phyloP scores from a whole-genome alignment of 345 rosid species.

The Luvunga scandens region DNA sequence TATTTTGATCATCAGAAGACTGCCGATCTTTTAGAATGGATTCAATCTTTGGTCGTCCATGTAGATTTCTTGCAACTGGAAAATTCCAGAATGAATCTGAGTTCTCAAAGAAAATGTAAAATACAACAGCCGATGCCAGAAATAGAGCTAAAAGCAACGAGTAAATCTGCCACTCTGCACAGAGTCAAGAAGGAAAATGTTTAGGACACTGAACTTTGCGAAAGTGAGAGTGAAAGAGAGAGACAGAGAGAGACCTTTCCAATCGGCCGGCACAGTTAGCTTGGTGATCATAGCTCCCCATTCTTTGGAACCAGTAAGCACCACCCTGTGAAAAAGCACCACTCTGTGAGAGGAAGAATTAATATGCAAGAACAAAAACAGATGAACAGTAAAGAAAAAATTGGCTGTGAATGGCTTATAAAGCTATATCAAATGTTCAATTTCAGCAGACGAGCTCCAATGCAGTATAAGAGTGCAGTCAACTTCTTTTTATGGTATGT shows the following conservation, averaged over 20 bases:
- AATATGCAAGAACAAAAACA: not conserved
- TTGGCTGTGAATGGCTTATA: not conserved
- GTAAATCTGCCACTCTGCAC: constrained; percentile 96
- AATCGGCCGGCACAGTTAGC: constrained; percentile 85
- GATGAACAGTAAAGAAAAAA: not conserved
- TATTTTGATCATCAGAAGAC: constrained; percentile 63
- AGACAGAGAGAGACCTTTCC: constrained; percentile 60
- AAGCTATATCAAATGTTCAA: not conserved
- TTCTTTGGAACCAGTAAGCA: constrained; percentile 68
- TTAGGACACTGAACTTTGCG: not conserved
- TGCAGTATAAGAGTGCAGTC: not conserved
- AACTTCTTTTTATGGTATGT: not conserved
- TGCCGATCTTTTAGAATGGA: constrained; percentile 51
- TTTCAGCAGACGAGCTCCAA: not conserved
- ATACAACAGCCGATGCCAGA: constrained; percentile 70
- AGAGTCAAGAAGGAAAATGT: not conserved
- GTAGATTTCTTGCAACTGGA: constrained; percentile 55
- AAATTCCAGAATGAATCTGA: constrained; percentile 86
- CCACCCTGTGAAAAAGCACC: constrained; percentile 45
- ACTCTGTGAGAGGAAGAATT: not conserved
- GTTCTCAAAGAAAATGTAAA: constrained; percentile 78
- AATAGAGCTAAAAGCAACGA: constrained; percentile 69
- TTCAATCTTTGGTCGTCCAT: constrained; percentile 47
- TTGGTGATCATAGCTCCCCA: constrained; percentile 89
- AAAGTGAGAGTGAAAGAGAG: constrained; percentile 12